Evolutionary conservation across 345 rosid genomes (phyloP), one percentile per base, ranked within the genome.

Genomic region (Pistacia integerrima): DNA sequence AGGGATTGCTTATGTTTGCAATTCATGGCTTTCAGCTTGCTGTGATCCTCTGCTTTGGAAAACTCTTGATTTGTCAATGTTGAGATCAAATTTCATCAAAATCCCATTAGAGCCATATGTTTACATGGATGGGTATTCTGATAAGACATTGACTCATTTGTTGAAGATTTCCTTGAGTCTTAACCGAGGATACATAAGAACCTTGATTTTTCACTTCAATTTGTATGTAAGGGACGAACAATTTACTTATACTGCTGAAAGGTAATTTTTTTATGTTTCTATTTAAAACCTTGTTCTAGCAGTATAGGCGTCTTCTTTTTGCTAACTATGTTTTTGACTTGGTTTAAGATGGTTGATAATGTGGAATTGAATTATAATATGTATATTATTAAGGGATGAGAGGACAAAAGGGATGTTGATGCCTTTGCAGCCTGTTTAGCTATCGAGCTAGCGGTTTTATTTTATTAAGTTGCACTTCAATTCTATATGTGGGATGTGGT

Each of bases 21-120:
- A 93, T 8, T 80, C 87, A 18, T 94, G 98, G 98, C 87, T 92
- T 60, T 51, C 62, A 28, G 98, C 98, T 73, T 88, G 91, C 76
- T 82, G 95, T 17, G 97, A 94, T 86, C 97, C 98, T 22, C 70
- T 89, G 54, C 84, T 91, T 0, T 93, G 98, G 98, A 91, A 83
- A 77, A 91, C 90, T 0, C 95, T 94, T 52, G 97, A 94, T 81
- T 79, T 94, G 52, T 93, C 97, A 0, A 80, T 73, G 78, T 67
- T 90, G 86, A 84, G 70, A 79, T 93, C 97, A n/a, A 83, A 88
- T 77, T 93, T 83, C 87, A 93, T 94, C 83, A 91, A 84, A 80
- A 88, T 85, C 79, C 97, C 93, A 0, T 73, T 82, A 30, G 89
- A 85, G 77, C 98, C 97, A 67, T 93, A 87, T 69, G 97, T 94